Conservation (phyloP, 768 basidiomycete species). For the Leucocoprinus leucothites region DNA sequence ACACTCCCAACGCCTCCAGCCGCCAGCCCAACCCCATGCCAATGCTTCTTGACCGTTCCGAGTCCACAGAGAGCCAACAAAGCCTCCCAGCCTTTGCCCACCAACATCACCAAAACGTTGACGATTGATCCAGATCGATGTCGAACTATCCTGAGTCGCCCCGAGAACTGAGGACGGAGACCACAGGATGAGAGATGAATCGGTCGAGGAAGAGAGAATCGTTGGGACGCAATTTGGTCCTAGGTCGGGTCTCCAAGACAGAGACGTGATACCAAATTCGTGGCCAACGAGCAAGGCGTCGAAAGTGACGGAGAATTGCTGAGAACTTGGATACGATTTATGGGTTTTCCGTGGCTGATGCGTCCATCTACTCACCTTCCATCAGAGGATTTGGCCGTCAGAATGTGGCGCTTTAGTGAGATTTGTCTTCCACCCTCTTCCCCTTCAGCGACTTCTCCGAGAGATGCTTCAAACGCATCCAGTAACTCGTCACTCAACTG, state of each 20-base stretch:
- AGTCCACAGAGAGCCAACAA: conserved; percentile 88
- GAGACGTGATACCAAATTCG: conserved; percentile 85
- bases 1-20: conserved; percentile 85
- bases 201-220: conserved; percentile 90
- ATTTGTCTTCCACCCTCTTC: conserved; percentile 85
- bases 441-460: conserved; percentile 74
- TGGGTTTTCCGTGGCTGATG: not conserved
- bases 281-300: conserved; percentile 97
- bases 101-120: conserved; percentile 95
- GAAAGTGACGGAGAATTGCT: conserved; percentile 77
- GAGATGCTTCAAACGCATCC: conserved; percentile 83
- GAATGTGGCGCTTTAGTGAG: conserved; percentile 80
- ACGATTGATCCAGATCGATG: conserved; percentile 85
- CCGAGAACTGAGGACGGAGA: conserved; percentile 59
- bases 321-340: conserved; percentile 21
- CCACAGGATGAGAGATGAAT: conserved; percentile 96
- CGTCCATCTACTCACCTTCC: conserved; percentile 30
- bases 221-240: conserved; percentile 33
- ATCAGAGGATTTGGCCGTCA: conserved; percentile 55
- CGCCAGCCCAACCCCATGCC: conserved; percentile 93
- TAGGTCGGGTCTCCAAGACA: conserved; percentile 71
- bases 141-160: conserved; percentile 32
- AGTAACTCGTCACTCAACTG: conserved; percentile 69
- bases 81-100: conserved; percentile 87
- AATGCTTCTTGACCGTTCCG: conserved; percentile 58